Conservation (phyloP, 2,329 filamentous ascomycete species). For the Fusarium solani-melongenae region DNA sequence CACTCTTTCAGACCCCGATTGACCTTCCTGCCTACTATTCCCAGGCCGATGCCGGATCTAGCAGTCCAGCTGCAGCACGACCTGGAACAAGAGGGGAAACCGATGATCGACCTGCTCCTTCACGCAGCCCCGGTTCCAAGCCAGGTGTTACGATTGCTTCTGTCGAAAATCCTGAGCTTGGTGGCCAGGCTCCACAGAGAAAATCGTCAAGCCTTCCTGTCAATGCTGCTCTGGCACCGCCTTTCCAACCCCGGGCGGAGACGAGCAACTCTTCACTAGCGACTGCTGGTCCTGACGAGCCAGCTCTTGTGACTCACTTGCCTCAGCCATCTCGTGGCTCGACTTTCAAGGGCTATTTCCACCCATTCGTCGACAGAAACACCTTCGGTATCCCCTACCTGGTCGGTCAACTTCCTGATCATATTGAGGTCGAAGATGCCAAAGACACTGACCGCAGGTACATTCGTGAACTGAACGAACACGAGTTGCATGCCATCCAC, state of each 20-base stretch:
- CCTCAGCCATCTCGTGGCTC: slow-evolving; percentile 4
- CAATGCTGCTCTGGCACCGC: slow-evolving; percentile 60
- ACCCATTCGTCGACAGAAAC: slow-evolving; percentile 7
- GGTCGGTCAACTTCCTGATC: slow-evolving; percentile 61
- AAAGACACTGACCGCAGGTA: slow-evolving; percentile 64
- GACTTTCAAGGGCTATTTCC: slow-evolving; percentile 38
- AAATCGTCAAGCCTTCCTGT: slow-evolving; percentile 54
- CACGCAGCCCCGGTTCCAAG: slow-evolving; percentile 45
- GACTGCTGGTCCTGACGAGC: slow-evolving; percentile 16
- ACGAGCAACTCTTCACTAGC: slow-evolving; percentile 26
- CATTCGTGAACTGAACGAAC: slow-evolving; percentile 65
- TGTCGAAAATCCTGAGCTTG: slow-evolving; percentile 5
- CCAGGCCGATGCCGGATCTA: slow-evolving; percentile 9
- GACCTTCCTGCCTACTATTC: slow-evolving; percentile 13
- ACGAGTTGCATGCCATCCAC: slow-evolving; percentile 68
- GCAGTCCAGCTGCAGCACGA: background rate
- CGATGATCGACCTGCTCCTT: slow-evolving; percentile 31
- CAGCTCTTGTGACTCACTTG: slow-evolving; percentile 8
- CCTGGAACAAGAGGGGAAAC: slow-evolving; percentile 14
- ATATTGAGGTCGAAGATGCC: slow-evolving; percentile 54
- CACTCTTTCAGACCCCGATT: slow-evolving; percentile 44
- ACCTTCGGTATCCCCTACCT: slow-evolving; percentile 60
- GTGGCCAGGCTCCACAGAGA: slow-evolving; percentile 45
- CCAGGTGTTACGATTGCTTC: slow-evolving; percentile 35
- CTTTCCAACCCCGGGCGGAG: slow-evolving; percentile 58